These are phyloP conservation scores for Athelia sp. DNA, from an alignment of 1,284 basidiomycete genomes.

Conservation along the genomic window DNA sequence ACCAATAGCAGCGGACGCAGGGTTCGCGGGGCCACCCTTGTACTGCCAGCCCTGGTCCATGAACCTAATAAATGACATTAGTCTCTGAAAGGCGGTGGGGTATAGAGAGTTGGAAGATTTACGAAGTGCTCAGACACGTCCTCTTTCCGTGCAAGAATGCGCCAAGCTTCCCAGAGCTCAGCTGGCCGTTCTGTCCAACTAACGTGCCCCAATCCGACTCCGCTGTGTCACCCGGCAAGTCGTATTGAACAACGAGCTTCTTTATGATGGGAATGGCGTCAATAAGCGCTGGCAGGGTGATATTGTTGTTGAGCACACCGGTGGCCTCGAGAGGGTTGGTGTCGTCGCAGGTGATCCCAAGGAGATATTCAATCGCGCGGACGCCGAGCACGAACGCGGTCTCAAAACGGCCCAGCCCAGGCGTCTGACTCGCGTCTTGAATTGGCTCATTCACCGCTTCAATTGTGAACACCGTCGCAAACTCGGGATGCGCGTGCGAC, in stretches of 20 bases:
- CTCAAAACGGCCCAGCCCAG: conserved; percentile 69
- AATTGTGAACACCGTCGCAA: conserved; percentile 62
- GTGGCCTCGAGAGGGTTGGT: not conserved
- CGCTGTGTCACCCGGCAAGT: no score
- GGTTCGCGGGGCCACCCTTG: conserved; percentile 61
- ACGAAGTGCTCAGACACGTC: no score
- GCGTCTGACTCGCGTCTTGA: conserved; percentile 60
- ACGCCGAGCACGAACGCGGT: conserved; percentile 64
- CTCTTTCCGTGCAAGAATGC: no score
- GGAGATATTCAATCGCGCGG: conserved; percentile 55
- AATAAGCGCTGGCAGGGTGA: not conserved
- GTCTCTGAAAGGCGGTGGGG: no score
- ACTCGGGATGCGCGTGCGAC: conserved; percentile 62
- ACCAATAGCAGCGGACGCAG: conserved; percentile 59
- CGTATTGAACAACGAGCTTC: not conserved
- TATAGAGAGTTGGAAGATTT: no score
- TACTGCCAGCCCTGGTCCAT: conserved; percentile 80
- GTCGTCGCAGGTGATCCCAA: conserved; percentile 40
- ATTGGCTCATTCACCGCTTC: conserved; percentile 76
- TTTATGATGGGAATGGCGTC: not conserved
- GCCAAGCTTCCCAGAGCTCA: no score
- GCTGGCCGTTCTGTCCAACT: not conserved
- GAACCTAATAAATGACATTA: no score
- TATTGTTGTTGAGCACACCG: not conserved
- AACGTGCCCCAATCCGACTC: not conserved